Evolutionary conservation across 2,329 filamentous ascomycete species (phyloP).

Genomic region (Phyllosticta citriasiana): DNA sequence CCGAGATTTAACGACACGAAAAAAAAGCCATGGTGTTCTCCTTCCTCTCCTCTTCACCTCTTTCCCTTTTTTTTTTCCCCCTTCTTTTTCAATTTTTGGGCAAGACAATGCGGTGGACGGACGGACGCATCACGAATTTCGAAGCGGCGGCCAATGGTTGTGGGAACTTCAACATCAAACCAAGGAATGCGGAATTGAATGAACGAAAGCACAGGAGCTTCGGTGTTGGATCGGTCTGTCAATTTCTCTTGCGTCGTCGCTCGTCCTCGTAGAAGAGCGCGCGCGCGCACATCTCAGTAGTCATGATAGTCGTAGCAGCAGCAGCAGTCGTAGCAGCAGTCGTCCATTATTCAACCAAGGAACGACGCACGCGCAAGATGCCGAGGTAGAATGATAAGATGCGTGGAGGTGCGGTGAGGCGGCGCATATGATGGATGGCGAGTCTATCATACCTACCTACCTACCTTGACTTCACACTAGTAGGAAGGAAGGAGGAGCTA

Average conservation of each 20-base stretch:
- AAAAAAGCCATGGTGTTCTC: neutral
- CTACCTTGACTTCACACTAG: no score
- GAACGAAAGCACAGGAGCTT: neutral
- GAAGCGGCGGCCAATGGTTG: no score
- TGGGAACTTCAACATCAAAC: neutral
- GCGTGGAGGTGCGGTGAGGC: no score
- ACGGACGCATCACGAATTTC: no score
- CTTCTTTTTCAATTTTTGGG: neutral
- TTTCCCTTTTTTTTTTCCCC: no score
- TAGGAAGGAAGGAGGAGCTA: no score
- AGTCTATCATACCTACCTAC: no score
- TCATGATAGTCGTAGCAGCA: no score
- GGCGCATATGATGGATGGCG: no score
- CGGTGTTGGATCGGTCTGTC: neutral
- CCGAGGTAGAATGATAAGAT: no score
- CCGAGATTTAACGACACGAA: neutral
- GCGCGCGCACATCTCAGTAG: no score
- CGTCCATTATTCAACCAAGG: neutral
- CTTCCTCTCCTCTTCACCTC: neutral
- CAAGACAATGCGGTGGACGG: neutral
- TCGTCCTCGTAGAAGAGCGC: no score
- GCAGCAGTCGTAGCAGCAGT: neutral
- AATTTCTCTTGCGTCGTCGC: neutral
- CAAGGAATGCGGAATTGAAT: neutral
- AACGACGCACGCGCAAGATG: neutral